Conservation (phyloP, 2,329 filamentous ascomycete species). For the Aspergillus oerlinghausenensis region DNA sequence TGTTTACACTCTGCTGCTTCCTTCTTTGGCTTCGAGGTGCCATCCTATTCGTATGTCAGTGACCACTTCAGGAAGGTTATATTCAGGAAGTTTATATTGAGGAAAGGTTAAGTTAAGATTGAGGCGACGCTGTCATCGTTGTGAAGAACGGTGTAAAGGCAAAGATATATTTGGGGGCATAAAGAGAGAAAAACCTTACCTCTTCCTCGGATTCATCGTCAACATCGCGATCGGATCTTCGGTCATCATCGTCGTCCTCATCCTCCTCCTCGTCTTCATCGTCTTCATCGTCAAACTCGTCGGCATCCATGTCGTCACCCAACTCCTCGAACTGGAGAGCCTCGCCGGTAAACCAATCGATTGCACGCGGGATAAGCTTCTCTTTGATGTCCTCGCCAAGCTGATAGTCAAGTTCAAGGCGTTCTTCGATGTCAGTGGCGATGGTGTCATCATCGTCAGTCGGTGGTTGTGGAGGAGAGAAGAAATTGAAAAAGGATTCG, state of each 20-base stretch:
- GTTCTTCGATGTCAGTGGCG: constrained; percentile 90
- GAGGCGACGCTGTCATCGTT: neutral
- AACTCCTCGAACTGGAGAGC: constrained; percentile 94
- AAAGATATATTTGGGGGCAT: neutral
- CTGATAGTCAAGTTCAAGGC: constrained; percentile 96
- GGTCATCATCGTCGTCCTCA: constrained; percentile 80
- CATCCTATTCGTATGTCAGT: constrained; percentile 58
- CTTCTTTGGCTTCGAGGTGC: constrained; percentile 85
- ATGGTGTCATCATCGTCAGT: constrained; percentile 64
- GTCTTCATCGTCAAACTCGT: constrained; percentile 82
- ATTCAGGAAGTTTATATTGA: neutral
- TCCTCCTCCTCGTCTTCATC: constrained; percentile 87
- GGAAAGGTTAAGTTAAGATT: neutral
- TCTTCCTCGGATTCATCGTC: constrained; percentile 63
- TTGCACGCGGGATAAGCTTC: constrained; percentile 96
- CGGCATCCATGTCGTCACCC: constrained; percentile 77
- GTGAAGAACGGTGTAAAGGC: neutral
- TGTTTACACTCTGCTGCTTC: constrained; percentile 95
- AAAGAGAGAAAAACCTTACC: constrained; percentile 29
- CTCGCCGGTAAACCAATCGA: constrained; percentile 99
- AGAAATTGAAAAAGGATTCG: constrained; percentile 99
- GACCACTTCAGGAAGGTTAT: neutral
- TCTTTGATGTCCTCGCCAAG: constrained; percentile 99
- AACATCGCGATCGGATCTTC: constrained; percentile 55
- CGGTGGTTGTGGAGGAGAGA: constrained; percentile 87